phyloP scores from a whole-genome alignment of 176 grass and related monocot genomes.

The Juncus inflexus region DNA sequence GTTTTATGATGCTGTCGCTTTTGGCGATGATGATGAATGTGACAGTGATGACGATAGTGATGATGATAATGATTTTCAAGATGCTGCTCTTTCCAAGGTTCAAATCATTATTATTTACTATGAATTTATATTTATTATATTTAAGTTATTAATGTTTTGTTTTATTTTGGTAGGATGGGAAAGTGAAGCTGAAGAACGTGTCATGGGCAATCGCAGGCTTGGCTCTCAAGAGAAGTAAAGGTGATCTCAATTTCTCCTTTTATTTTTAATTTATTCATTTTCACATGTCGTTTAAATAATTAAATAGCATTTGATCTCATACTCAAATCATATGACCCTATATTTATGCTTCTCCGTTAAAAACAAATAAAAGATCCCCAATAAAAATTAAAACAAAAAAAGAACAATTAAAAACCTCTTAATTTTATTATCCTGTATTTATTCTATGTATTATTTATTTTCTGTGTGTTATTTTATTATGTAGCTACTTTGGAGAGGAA shows the following conservation, averaged over 20 bases:
- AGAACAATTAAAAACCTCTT: no score
- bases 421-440: no score
- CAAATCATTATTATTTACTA: constrained; percentile 1
- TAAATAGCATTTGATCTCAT: background rate
- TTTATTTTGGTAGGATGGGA: constrained; percentile 48
- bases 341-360: no score
- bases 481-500: constrained; percentile 53
- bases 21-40: constrained; percentile 79
- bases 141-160: constrained; percentile 3
- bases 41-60: constrained; percentile 44
- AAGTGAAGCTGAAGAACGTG: constrained; percentile 87
- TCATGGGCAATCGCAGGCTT: constrained; percentile 87
- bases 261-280: background rate
- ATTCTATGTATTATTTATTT: background rate
- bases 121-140: no score
- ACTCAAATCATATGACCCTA: no score
- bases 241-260: constrained; percentile 38
- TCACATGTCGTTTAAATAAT: background rate
- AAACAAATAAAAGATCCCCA: no score
- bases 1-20: constrained; percentile 88
- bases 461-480: constrained; percentile 12
- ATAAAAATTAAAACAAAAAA: no score
- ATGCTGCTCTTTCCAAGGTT: constrained; percentile 14
- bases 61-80: constrained; percentile 15
- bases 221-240: constrained; percentile 63